Evolutionary conservation across 208 protist genomes (phyloP).

Genomic region (Trypanosoma congolense): DNA sequence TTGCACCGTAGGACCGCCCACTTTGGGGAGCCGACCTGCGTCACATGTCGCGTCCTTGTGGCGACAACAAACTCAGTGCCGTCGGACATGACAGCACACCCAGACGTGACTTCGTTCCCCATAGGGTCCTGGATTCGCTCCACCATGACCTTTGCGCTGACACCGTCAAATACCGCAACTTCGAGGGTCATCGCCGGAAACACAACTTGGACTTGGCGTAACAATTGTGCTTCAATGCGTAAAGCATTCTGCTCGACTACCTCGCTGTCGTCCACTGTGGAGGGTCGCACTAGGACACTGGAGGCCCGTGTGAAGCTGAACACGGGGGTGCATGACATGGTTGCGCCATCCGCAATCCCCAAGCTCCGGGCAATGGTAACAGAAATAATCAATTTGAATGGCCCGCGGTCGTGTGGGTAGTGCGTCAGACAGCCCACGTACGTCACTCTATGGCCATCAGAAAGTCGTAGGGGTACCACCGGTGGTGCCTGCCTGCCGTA

Average conservation of each 20-base stretch:
- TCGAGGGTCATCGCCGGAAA: constrained; percentile 71
- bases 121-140: constrained; percentile 53
- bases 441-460: constrained; percentile 34
- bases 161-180: constrained; percentile 54
- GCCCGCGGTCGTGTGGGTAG: constrained; percentile 34
- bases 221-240: constrained; percentile 74
- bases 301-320: constrained; percentile 41
- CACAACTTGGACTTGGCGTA: constrained; percentile 84
- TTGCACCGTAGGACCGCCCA: constrained; percentile 58
- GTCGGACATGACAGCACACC: constrained; percentile 74
- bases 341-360: constrained; percentile 43
- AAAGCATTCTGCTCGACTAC: constrained; percentile 88
- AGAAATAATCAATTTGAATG: constrained; percentile 52
- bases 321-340: constrained; percentile 50
- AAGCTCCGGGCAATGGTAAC: constrained; percentile 46
- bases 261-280: constrained; percentile 89
- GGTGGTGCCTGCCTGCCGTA: constrained; percentile 38
- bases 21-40: constrained; percentile 12
- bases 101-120: constrained; percentile 25
- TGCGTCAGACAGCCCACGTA: constrained; percentile 73
- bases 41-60: constrained; percentile 40
- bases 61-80: constrained; percentile 84
- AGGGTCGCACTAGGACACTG: constrained; percentile 70
- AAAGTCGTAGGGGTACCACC: constrained; percentile 56
- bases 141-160: constrained; percentile 62